Evolutionary conservation across 176 grass and related monocot species (phyloP).

Genomic region (Avena sativa): DNA sequence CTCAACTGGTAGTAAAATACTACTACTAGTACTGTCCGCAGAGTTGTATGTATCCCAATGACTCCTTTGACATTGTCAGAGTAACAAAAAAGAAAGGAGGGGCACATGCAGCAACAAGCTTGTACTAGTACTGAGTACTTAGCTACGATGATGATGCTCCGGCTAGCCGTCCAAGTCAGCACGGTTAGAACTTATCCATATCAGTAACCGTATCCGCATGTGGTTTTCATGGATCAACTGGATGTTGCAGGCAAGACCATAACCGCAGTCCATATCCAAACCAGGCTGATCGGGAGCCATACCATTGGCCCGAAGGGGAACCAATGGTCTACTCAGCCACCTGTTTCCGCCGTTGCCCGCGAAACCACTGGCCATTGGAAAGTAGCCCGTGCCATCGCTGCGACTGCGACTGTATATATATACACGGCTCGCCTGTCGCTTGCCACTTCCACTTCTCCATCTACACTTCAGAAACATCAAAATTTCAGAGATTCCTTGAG

Average conservation of each 20-base stretch:
- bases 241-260: slow-evolving; percentile 10
- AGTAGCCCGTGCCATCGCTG: slow-evolving; percentile 12
- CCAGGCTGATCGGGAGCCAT: background rate
- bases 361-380: slow-evolving; percentile 68
- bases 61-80: slow-evolving; percentile 27
- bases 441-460: background rate
- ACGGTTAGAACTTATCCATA: slow-evolving; percentile 26
- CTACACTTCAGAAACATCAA: background rate
- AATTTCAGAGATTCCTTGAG: background rate
- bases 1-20: slow-evolving; percentile 28
- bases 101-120: slow-evolving; percentile 32
- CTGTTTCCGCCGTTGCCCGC: slow-evolving; percentile 34
- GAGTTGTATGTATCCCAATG: slow-evolving; percentile 26
- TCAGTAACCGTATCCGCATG: background rate
- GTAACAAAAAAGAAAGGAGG: background rate
- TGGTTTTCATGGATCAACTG: slow-evolving; percentile 22
- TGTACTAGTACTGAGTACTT: too few relatives aligned
- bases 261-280: slow-evolving; percentile 37
- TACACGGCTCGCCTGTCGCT: background rate
- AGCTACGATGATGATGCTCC: slow-evolving; percentile 15
- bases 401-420: background rate
- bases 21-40: background rate
- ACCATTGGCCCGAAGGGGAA: slow-evolving; percentile 56
- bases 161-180: slow-evolving; percentile 34
- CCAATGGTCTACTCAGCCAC: slow-evolving; percentile 55